phyloP scores from a whole-genome alignment of 352 stramenopile species.

The Globisporangium radiosum region DNA sequence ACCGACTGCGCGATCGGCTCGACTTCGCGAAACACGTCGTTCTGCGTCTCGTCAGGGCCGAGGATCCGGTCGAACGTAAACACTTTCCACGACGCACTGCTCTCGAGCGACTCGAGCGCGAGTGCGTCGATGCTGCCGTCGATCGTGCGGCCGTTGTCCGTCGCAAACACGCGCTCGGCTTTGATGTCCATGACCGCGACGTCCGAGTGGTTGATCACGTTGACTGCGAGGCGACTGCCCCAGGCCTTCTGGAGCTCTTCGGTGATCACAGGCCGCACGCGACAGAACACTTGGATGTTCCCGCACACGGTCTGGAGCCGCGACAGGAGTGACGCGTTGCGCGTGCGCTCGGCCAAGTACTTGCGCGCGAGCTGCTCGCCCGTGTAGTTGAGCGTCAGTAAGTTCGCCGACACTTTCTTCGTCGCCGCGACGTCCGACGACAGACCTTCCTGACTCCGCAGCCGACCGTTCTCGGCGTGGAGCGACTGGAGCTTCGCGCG shows the following conservation, averaged over 20 bases:
- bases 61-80: constrained; percentile 98
- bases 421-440: constrained; percentile 19
- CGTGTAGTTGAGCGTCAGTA: constrained; percentile 61
- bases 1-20: constrained; percentile 95
- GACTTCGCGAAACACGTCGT: constrained; percentile 95
- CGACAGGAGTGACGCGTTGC: constrained; percentile 74
- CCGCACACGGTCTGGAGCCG: constrained; percentile 84
- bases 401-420: constrained; percentile 58
- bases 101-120: constrained; percentile 34
- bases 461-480: constrained; percentile 44
- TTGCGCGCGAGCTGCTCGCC: constrained; percentile 77
- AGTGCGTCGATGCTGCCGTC: constrained; percentile 25
- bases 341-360: constrained; percentile 78
- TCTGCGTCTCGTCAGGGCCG: constrained; percentile 89
- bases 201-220: constrained; percentile 80
- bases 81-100: constrained; percentile 86
- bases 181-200: constrained; percentile 74
- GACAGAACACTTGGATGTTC: constrained; percentile 93
- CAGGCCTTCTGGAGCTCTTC: constrained; percentile 60
- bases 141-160: constrained; percentile 14
- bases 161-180: constrained; percentile 43
- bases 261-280: constrained; percentile 81
- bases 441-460: constrained; percentile 44
- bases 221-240: constrained; percentile 54
- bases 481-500: constrained; percentile 42